A percentile compares a stretch with the other conserved stretches of the same genome.
phyloP scores from a whole-genome alignment of 768 basidiomycete species.

The Suillus subaureus region DNA sequence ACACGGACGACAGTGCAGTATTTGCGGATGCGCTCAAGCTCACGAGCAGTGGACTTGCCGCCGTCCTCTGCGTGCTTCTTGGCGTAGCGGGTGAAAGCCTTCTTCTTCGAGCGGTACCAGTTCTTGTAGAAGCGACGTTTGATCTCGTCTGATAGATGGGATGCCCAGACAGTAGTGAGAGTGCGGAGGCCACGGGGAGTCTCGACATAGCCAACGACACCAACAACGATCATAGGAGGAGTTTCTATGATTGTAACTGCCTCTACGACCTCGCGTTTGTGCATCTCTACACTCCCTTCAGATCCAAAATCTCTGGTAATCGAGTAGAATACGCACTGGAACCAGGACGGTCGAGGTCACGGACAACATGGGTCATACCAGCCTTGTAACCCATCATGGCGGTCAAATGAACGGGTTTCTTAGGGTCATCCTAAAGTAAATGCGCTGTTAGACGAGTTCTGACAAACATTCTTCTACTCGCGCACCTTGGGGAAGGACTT shows the following conservation, averaged over 20 bases:
- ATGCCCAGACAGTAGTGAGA: constrained; percentile 98
- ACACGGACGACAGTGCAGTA: constrained; percentile 99
- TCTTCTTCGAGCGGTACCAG: constrained; percentile 99
- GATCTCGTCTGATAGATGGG: constrained; percentile 95
- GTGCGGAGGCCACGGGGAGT: constrained; percentile 98
- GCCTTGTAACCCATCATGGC: constrained; percentile 99
- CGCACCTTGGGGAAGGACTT: constrained; percentile 98
- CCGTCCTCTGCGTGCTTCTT: constrained; percentile 97
- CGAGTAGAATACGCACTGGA: constrained; percentile 73
- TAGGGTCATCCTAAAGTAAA: constrained; percentile 87
- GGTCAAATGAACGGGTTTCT: constrained; percentile 98
- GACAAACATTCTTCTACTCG: constrained; percentile 5
- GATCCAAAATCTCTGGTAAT: neutral
- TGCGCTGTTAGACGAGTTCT: constrained; percentile 12
- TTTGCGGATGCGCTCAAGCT: constrained; percentile 99
- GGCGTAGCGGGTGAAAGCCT: constrained; percentile 99
- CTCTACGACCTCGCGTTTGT: constrained; percentile 99
- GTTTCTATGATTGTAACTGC: constrained; percentile 96
- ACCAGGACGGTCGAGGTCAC: constrained; percentile 98
- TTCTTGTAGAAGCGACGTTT: constrained; percentile 99
- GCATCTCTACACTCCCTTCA: constrained; percentile 75
- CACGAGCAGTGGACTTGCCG: constrained; percentile 89
- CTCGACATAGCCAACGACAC: constrained; percentile 99
- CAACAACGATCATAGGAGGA: constrained; percentile 94
- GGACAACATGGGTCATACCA: constrained; percentile 99